phyloP scores from a whole-genome alignment of 75 land plant species.

The Ceratopteris richardii region DNA sequence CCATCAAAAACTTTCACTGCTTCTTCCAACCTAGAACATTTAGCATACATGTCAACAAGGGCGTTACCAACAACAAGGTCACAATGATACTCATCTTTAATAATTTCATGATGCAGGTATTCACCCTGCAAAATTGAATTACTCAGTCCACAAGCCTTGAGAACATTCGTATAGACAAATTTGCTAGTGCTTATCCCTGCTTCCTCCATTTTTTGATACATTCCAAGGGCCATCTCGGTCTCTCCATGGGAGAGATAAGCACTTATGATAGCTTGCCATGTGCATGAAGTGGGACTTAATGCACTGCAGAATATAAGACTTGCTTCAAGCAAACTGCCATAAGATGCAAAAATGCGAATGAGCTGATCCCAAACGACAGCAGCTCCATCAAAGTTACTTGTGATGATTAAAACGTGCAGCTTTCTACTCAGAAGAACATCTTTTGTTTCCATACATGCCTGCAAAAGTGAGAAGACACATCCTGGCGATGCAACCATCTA shows the following conservation, averaged over 20 bases:
- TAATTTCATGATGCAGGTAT: slow-evolving; percentile 47
- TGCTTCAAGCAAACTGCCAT: too few species aligned
- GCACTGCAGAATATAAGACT: not conserved
- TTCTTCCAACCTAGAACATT: slow-evolving; percentile 32
- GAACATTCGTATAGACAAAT: slow-evolving; percentile 43
- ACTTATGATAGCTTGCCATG: slow-evolving; percentile 59
- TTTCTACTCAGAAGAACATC: too few species aligned
- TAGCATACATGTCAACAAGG: slow-evolving; percentile 63
- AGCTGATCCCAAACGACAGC: too few species aligned
- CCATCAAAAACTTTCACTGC: slow-evolving; percentile 33
- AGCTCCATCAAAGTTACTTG: too few species aligned
- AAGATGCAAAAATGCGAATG: too few species aligned
- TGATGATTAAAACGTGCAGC: too few species aligned
- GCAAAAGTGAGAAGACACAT: too few species aligned
- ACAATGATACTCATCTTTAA: slow-evolving; percentile 26
- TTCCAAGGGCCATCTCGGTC: slow-evolving; percentile 11
- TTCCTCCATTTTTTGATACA: slow-evolving; percentile 42
- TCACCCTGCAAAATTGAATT: slow-evolving; percentile 18
- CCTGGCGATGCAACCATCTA: too few species aligned
- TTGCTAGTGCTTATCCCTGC: slow-evolving; percentile 34
- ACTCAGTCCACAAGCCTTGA: slow-evolving; percentile 41
- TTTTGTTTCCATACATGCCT: too few species aligned
- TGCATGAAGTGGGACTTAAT: not conserved
- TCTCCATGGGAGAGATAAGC: slow-evolving; percentile 20
- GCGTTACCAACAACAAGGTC: slow-evolving; percentile 59